Evolutionary conservation across 1,139 yeast species (phyloP).

Genomic region (Hemisphaericaspora subhashii): DNA sequence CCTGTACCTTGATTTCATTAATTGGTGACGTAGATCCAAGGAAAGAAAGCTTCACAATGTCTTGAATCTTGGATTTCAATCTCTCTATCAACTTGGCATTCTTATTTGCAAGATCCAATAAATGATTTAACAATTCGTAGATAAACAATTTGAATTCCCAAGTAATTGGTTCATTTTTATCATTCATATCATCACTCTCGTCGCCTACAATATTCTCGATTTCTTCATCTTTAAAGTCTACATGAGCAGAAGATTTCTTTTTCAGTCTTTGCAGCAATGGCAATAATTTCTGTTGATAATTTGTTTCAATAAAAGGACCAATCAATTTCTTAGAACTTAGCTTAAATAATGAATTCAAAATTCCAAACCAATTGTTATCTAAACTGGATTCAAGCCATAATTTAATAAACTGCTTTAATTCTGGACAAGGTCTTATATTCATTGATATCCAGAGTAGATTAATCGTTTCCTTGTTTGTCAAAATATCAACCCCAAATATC

Average conservation of each 20-base stretch:
- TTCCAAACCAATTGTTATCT: slow-evolving; percentile 42
- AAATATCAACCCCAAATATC: slow-evolving; percentile 31
- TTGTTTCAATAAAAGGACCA: slow-evolving; percentile 39
- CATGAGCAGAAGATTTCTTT: slow-evolving; percentile 29
- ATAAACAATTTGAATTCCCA: slow-evolving; percentile 72
- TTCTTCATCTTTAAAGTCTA: slow-evolving; percentile 47
- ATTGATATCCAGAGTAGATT: slow-evolving; percentile 45
- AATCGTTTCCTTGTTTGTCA: slow-evolving; percentile 33
- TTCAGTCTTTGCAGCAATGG: slow-evolving; percentile 48
- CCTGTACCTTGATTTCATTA: slow-evolving; percentile 58
- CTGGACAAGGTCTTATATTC: slow-evolving; percentile 41
- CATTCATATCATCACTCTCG: slow-evolving; percentile 25
- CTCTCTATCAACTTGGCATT: slow-evolving; percentile 40
- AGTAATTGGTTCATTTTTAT: slow-evolving; percentile 59
- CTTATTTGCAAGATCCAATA: slow-evolving; percentile 44
- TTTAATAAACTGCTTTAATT: slow-evolving; percentile 32
- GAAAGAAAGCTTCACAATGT: slow-evolving; percentile 78
- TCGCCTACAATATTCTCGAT: slow-evolving; percentile 44
- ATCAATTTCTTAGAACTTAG: slow-evolving; percentile 38
- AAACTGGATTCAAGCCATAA: slow-evolving; percentile 44
- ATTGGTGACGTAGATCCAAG: slow-evolving; percentile 79
- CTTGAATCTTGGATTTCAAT: slow-evolving; percentile 58
- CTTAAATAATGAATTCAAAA: slow-evolving; percentile 38
- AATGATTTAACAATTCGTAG: slow-evolving; percentile 54
- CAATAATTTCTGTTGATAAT: slow-evolving; percentile 42